Base-by-base conservation (phyloP, 1,139 yeast species). In the Debaryomyces robertsiae region DNA sequence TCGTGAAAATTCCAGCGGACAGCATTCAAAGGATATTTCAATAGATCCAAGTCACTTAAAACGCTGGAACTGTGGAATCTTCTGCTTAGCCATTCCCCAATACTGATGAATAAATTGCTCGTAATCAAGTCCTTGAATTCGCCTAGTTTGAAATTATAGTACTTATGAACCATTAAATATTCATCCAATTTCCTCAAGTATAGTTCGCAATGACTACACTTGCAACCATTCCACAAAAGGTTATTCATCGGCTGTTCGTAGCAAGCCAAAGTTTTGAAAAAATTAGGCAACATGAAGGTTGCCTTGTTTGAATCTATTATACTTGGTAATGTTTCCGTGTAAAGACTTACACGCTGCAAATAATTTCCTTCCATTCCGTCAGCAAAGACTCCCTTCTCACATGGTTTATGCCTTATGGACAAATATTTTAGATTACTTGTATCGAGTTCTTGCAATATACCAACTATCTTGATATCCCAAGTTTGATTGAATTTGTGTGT, bases 281-380 rank as follows among this genome's bases (percentile, higher is more conserved):
- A 66, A 6, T 80, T 77, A 2, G 90, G 89, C 1, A 81, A 68
- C 2, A 74, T 61, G 6, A 84, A 54, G 1, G 65, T 65, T 37
- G 74, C 61, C 30, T 75, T 61, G 6, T 65, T 61, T 4, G 49
- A 50, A 22, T 44, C 47, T 25, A 64, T 49, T 9, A 81, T 52
- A 13, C 66, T 55, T 0, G 87, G 84, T 1, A 83, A 56, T 0
- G 75, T 61, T 0, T 61, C 60, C 17, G 69, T 69, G 51, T 73
- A 82, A 9, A 84, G 50, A 16, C 67, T 69, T 38, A 77, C 63
- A 49, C 89, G 68, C 45, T 89, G 72, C 9, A 75, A 56, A 48
- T 80, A 84, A 50, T 84, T 84, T 0, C 94, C 94, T 53, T 84
- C 91, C 36, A 81, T 74, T 2, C 87, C 87, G 57, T 83, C 86